These are phyloP conservation scores for Fusarium avenaceum DNA, from an alignment of 2,329 filamentous ascomycete species.

Conservation along the genomic window DNA sequence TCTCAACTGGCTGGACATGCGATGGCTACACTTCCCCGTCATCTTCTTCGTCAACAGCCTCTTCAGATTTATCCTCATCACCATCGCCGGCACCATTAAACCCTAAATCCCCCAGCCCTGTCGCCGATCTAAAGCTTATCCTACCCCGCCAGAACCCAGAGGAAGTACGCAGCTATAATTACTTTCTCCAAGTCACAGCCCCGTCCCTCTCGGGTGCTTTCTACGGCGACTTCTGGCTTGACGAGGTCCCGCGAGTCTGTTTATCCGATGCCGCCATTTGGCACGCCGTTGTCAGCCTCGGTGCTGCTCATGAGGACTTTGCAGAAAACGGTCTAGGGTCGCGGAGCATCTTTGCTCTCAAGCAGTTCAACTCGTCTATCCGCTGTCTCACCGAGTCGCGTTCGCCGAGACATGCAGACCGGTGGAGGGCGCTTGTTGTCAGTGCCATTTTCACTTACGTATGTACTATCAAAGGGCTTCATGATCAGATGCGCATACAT, in stretches of 20 bases:
- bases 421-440: conserved; percentile 23
- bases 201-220: conserved; percentile 10
- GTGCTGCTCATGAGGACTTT: conserved; percentile 12
- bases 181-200: conserved; percentile 19
- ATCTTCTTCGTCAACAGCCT: too few species aligned
- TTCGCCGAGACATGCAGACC: conserved; percentile 8
- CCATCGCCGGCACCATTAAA: too few species aligned
- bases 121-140: not conserved
- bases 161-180: conserved; percentile 13
- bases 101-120: rapidly evolving
- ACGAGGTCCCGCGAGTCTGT: conserved; percentile 13
- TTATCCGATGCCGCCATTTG: conserved; percentile 22
- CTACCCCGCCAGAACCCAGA: not conserved
- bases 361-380: conserved; percentile 15
- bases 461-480: conserved; percentile 19
- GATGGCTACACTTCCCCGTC: conserved; percentile 14
- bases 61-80: too few species aligned
- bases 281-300: conserved; percentile 31
- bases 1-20: conserved; percentile 18
- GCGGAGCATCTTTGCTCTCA: not conserved
- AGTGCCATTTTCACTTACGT: conserved; percentile 23
- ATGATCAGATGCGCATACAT: conserved; percentile 16
- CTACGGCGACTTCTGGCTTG: conserved; percentile 23
- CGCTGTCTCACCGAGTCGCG: conserved; percentile 2
- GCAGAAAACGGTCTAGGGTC: not conserved